Evolutionary conservation across 2,329 filamentous ascomycete genomes (phyloP), one percentile per base, ranked within the genome.

Genomic region (Fusarium stilboides): DNA sequence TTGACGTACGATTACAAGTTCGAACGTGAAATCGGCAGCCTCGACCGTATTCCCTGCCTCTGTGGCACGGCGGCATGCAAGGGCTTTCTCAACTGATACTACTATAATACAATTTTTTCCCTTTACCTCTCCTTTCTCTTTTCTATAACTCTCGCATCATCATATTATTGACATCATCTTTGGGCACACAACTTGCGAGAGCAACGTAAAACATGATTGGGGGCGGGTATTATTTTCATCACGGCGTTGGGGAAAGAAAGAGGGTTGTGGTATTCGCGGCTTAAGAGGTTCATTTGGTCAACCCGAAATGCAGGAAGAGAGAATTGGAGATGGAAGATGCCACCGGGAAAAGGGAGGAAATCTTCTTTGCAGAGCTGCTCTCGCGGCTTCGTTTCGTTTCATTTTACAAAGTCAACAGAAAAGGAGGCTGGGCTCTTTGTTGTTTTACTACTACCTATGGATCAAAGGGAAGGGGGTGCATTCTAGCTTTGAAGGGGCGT

Each of bases 1-100:
- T 90, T 99, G 79, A 99, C 96, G 3, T 99, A 99, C 84, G 96
- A 99, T 84, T 99, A 99, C 88, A 99, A 99, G 81, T 99, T 99
- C 80, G 96, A 99, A 84, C 92, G 96, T 75, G 96, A 99, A 82
- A 93, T 97, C 76, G 94, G 94, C 76, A 97, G 94, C 73, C 89
- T 94, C 68, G 96, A 99, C 80, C 93, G 96, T 69, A 98, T 99
- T 75, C 96, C 96, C 51, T 99, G 96, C 84, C 90, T 99, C 51
- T 99, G 96, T 80, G 96, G 96, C 63, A 98, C 95, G 43, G 90
- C 94, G 31, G 94, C 94, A 47, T 99, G 96, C 85, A 99, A 99
- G 86, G 96, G 96, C 69, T 99, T 98, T 85, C 93, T 99, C 82
- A 99, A 99, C 83, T 99, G 86, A 88, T 62, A 51, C 65, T 65